A percentile compares a stretch with the other conserved stretches of the same genome.
Conservation (phyloP, 352 stramenopile genomes). For the Thraustotheca clavata region DNA sequence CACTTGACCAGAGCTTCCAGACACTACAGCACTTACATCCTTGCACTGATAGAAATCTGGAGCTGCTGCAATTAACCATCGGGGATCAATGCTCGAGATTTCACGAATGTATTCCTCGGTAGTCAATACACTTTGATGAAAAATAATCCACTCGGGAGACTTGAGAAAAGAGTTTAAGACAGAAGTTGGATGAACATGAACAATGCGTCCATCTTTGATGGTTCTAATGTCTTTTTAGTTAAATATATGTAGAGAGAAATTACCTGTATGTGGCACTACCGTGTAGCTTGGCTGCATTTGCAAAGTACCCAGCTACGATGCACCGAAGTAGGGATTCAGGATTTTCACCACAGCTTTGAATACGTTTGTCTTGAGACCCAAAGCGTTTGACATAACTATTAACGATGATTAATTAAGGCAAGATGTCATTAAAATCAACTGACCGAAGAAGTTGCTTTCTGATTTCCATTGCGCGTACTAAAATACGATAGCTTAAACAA, state of each 20-base stretch:
- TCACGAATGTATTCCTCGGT: constrained; percentile 91
- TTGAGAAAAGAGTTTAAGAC: constrained; percentile 63
- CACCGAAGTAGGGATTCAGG: constrained; percentile 44
- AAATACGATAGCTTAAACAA: constrained; percentile 44
- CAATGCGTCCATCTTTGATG: constrained; percentile 49
- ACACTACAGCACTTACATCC: constrained; percentile 55
- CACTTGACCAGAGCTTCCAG: constrained; percentile 53
- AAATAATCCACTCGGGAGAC: constrained; percentile 96
- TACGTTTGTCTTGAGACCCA: neutral
- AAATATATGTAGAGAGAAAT: neutral
- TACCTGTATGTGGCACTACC: constrained; percentile 48
- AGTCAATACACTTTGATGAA: constrained; percentile 98
- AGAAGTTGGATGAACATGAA: constrained; percentile 69
- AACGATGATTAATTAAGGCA: neutral
- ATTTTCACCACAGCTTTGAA: constrained; percentile 22
- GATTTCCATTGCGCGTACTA: constrained; percentile 57
- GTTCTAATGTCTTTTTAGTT: constrained; percentile 34
- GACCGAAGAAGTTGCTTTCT: constrained; percentile 58
- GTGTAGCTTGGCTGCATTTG: constrained; percentile 95
- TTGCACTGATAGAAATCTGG: constrained; percentile 68
- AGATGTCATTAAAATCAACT: constrained; percentile 21
- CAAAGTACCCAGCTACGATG: constrained; percentile 83
- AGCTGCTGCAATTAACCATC: constrained; percentile 55
- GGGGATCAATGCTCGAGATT: constrained; percentile 58
- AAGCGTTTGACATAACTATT: constrained; percentile 22